phyloP scores from a whole-genome alignment of 2,329 filamentous ascomycete genomes.

The Aspergillus sp. region DNA sequence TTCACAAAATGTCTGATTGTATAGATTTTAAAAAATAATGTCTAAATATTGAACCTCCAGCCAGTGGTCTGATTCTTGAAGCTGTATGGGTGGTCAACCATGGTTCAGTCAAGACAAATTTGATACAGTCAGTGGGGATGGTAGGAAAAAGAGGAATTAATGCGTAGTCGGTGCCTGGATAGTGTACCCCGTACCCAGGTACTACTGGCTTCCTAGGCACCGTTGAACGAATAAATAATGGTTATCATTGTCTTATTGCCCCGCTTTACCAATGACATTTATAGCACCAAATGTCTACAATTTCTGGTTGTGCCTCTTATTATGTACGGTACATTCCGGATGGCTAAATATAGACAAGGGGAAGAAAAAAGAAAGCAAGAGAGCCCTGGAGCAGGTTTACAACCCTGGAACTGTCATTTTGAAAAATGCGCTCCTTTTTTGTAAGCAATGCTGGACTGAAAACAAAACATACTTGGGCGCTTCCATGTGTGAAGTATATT shows the following conservation, averaged over 20 bases:
- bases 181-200: neutral
- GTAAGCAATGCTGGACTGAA: neutral
- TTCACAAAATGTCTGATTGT: no score
- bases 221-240: neutral
- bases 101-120: slow-evolving; percentile 16
- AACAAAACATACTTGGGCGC: neutral
- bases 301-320: neutral
- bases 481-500: neutral
- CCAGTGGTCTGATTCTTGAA: slow-evolving; percentile 5
- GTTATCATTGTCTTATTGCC: neutral
- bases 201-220: neutral
- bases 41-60: neutral
- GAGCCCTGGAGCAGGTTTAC: neutral
- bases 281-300: neutral
- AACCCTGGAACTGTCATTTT: neutral
- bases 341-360: neutral
- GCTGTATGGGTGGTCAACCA: slow-evolving; percentile 13
- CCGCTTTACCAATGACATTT: neutral
- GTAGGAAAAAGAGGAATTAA: slow-evolving; percentile 13
- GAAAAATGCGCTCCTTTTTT: neutral
- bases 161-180: neutral
- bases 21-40: neutral
- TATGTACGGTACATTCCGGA: neutral
- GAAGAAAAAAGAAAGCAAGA: neutral
- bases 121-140: slow-evolving; percentile 24